A percentile compares a stretch with the other conserved stretches of the same genome.
phyloP scores from a whole-genome alignment of 495 filamentous ascomycete genomes.

The Corynascus novoguineensis region DNA sequence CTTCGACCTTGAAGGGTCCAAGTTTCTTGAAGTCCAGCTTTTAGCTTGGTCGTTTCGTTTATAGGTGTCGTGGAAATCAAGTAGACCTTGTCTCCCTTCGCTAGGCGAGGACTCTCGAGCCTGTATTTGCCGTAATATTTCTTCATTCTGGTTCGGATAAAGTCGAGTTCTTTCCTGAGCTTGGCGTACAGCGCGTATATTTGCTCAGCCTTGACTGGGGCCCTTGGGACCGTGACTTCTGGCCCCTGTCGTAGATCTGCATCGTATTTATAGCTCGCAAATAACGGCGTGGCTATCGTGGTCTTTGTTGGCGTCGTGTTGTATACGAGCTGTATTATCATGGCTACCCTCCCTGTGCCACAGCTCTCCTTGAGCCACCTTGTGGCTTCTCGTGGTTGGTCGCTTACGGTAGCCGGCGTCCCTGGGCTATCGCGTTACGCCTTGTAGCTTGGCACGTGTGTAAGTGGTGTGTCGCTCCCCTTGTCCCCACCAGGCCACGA shows the following conservation, averaged over 20 bases:
- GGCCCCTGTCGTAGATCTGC: not conserved
- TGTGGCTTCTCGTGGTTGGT: no score
- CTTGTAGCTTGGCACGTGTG: no score
- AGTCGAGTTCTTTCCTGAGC: constrained; percentile 1
- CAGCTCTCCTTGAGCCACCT: no score
- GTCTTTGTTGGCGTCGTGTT: not conserved
- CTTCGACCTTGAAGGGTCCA: not conserved
- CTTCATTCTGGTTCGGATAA: not conserved
- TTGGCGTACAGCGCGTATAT: not conserved
- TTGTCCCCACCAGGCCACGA: no score
- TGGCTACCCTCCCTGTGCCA: no score
- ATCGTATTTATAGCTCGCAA: not conserved
- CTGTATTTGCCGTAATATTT: not conserved
- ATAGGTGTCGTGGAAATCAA: constrained; percentile 1
- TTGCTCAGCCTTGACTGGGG: not conserved
- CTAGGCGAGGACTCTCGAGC: constrained; percentile 5
- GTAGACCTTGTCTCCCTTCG: constrained; percentile 1
- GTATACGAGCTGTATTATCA: not conserved
- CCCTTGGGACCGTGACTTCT: not conserved
- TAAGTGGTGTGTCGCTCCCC: no score
- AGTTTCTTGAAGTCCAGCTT: not conserved
- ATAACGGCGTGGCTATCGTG: not conserved
- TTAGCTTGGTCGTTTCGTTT: not conserved
- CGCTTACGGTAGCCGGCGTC: no score
- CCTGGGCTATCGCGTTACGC: no score